These are phyloP conservation scores for Coffea humblotiana DNA, from an alignment of 305 asterid genomes.

Conservation along the genomic window DNA sequence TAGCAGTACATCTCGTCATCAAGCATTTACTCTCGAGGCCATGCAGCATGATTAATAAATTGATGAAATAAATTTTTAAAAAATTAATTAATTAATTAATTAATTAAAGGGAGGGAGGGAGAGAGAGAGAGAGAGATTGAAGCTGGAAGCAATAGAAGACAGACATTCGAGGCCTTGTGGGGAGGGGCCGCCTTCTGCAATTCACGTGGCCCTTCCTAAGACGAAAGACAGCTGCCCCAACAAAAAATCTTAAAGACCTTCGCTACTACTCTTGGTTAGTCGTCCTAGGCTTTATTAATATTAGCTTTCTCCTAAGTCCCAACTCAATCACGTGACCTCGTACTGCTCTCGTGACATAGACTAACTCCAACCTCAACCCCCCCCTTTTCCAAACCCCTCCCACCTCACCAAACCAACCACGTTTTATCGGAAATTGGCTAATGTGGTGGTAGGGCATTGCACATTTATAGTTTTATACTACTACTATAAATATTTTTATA, in stretches of 20 bases:
- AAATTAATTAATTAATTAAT: too few relatives aligned
- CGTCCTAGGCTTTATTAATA: too few relatives aligned
- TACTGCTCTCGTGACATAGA: neutral
- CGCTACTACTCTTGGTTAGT: too few relatives aligned
- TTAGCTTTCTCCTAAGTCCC: neutral
- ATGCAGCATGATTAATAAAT: too few relatives aligned
- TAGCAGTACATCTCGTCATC: neutral
- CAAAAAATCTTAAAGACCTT: slow-evolving; percentile 11
- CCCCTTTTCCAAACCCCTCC: too few relatives aligned
- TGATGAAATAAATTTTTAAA: too few relatives aligned
- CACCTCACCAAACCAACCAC: too few relatives aligned
- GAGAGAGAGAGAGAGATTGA: neutral
- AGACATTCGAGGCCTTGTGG: slow-evolving; percentile 24
- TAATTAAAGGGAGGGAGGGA: too few relatives aligned
- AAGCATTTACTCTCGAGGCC: slow-evolving; percentile 22
- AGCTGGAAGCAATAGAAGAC: slow-evolving; percentile 19
- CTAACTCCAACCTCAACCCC: neutral
- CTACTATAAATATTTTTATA: too few relatives aligned
- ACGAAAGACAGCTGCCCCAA: slow-evolving; percentile 28
- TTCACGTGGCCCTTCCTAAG: slow-evolving; percentile 23
- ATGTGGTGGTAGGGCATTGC: neutral
- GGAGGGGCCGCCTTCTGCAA: slow-evolving; percentile 23
- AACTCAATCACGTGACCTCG: neutral
- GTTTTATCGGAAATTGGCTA: neutral
- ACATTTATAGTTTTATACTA: too few relatives aligned